These are phyloP conservation scores for Colletotrichum sansevieriae DNA, from an alignment of 2,329 filamentous ascomycete species.

Conservation along the genomic window DNA sequence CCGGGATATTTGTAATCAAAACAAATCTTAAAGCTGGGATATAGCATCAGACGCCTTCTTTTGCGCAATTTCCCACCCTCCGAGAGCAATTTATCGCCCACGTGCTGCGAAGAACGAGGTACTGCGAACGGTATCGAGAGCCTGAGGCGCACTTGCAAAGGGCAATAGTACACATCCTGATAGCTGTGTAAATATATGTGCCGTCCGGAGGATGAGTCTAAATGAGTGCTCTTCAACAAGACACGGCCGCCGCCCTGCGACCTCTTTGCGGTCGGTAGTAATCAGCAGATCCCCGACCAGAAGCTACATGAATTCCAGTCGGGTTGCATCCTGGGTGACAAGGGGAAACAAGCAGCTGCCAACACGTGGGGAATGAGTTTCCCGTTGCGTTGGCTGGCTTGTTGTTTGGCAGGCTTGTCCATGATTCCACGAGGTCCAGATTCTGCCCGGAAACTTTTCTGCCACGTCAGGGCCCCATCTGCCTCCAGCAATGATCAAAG, in stretches of 20 bases:
- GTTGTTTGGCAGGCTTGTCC: not conserved
- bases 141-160: constrained; percentile 4
- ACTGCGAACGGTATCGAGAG: not conserved
- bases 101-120: not conserved
- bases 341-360: constrained; percentile 26
- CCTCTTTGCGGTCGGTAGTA: constrained; percentile 19
- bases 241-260: constrained; percentile 20
- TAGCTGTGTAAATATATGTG: not conserved
- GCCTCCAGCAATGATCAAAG: constrained; percentile 4
- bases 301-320: constrained; percentile 25
- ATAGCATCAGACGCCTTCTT: not conserved
- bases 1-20: constrained; percentile 38
- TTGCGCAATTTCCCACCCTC: not conserved
- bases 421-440: constrained; percentile 25
- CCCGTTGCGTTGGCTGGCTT: constrained; percentile 1
- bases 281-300: constrained; percentile 32
- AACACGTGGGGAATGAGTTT: constrained; percentile 30
- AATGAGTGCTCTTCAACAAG: constrained; percentile 13
- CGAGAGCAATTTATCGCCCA: not conserved
- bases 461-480: constrained; percentile 21
- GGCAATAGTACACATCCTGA: not conserved
- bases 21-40: not conserved
- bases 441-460: constrained; percentile 5
- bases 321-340: constrained; percentile 27
- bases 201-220: not conserved